Evolutionary conservation across 1,284 basidiomycete genomes (phyloP).

Genomic region (Rhodotorula sp.): DNA sequence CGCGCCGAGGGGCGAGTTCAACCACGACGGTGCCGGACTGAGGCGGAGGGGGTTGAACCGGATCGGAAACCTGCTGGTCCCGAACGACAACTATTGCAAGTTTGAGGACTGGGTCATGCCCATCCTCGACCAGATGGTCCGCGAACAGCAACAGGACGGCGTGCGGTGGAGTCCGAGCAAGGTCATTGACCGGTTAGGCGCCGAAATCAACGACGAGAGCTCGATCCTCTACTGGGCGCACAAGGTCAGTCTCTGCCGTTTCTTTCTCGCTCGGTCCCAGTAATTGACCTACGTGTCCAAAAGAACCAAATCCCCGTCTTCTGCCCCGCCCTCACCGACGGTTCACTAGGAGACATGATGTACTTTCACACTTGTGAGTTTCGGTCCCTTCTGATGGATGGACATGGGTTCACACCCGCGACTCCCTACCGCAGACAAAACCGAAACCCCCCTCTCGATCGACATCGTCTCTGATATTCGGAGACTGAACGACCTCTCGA

Average conservation of each 20-base stretch:
- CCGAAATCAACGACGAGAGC: constrained; percentile 94
- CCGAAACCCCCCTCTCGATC: constrained; percentile 68
- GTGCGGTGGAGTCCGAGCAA: constrained; percentile 82
- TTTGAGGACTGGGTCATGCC: constrained; percentile 99
- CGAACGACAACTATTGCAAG: constrained; percentile 98
- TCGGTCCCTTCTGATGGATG: too few relatives aligned
- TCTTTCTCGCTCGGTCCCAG: constrained; percentile 8
- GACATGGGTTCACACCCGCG: too few relatives aligned
- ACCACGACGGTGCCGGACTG: constrained; percentile 83
- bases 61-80: constrained; percentile 95
- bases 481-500: constrained; percentile 81
- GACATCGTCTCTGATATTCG: constrained; percentile 97
- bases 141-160: constrained; percentile 65
- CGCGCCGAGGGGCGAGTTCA: constrained; percentile 65
- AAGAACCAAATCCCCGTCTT: constrained; percentile 98
- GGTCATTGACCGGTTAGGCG: constrained; percentile 86
- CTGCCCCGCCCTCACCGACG: constrained; percentile 96
- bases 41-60: constrained; percentile 89
- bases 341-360: constrained; percentile 97
- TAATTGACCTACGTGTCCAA: not conserved
- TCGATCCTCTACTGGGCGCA: constrained; percentile 96
- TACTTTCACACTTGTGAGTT: constrained; percentile 83
- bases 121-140: constrained; percentile 86
- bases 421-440: constrained; percentile 56
- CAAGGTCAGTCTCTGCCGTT: constrained; percentile 61